phyloP scores from a whole-genome alignment of 1,139 yeast genomes.

The Arxiozyma slooffiae region DNA sequence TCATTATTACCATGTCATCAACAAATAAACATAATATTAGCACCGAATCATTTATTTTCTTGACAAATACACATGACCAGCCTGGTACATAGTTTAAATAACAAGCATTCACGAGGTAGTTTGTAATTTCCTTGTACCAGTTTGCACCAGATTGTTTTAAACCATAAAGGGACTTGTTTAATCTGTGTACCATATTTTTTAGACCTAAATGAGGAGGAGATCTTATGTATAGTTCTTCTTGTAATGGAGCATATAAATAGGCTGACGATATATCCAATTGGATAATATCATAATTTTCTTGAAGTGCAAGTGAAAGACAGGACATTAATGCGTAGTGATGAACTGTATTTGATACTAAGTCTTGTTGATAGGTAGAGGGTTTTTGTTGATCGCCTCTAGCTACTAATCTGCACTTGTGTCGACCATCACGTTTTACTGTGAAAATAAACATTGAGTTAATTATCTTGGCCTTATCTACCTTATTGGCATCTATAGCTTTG shows the following conservation, averaged over 20 bases:
- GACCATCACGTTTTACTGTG: conserved; percentile 7
- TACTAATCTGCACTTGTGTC: conserved; percentile 6
- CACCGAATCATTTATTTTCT: not conserved
- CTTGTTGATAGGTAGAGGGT: conserved; percentile 4
- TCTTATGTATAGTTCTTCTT: conserved; percentile 13
- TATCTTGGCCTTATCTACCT: not conserved
- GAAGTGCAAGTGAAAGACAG: conserved; percentile 4
- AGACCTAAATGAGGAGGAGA: conserved; percentile 10
- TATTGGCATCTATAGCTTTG: not conserved
- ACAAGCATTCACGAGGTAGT: not conserved
- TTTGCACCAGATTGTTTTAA: conserved; percentile 11
- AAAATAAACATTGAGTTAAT: conserved; percentile 10
- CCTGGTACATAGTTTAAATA: conserved; percentile 4
- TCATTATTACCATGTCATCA: conserved; percentile 7
- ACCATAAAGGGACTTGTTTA: conserved; percentile 9
- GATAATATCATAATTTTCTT: not conserved
- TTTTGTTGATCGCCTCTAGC: conserved; percentile 10
- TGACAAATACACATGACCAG: conserved; percentile 8
- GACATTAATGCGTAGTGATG: conserved; percentile 8
- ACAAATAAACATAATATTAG: conserved; percentile 7
- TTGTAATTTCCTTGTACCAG: conserved; percentile 7
- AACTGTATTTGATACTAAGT: conserved; percentile 4
- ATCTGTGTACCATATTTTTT: conserved; percentile 5
- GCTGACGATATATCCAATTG: conserved; percentile 14
- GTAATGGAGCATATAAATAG: conserved; percentile 10